Conservation (phyloP, 495 filamentous ascomycete species). For the Antarctomyces pellizariae region DNA sequence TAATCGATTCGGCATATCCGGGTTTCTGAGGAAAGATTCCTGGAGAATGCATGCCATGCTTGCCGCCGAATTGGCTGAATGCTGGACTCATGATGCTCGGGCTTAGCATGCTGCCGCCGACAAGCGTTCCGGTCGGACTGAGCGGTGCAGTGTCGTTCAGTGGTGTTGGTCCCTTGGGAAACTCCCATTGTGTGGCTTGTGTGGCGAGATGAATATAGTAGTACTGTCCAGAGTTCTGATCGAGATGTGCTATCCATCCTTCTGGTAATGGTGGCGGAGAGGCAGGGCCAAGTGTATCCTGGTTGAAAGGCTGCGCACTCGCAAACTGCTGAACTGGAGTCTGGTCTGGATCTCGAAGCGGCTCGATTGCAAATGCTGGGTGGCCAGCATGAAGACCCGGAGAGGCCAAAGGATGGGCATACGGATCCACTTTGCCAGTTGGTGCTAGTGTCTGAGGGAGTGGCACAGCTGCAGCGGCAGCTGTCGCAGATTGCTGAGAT, state of each 20-base stretch:
- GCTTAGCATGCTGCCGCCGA: constrained; percentile 54
- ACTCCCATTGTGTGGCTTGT: constrained; percentile 96
- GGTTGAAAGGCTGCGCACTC: constrained; percentile 14
- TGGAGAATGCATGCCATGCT: constrained; percentile 49
- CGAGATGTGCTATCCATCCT: constrained; percentile 94
- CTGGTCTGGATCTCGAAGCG: no score
- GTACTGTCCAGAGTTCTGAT: constrained; percentile 87
- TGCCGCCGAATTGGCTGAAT: constrained; percentile 38
- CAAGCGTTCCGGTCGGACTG: constrained; percentile 59
- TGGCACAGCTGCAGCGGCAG: constrained; percentile 7
- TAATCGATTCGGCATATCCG: constrained; percentile 48
- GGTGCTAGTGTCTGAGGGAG: constrained; percentile 6
- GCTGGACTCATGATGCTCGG: constrained; percentile 51
- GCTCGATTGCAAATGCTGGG: constrained; percentile 77
- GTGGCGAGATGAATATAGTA: constrained; percentile 96
- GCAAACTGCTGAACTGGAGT: constrained; percentile 15
- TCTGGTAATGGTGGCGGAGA: constrained; percentile 85
- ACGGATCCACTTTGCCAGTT: constrained; percentile 9
- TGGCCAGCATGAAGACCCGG: constrained; percentile 33
- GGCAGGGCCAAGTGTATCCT: constrained; percentile 30
- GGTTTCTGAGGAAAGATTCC: constrained; percentile 49
- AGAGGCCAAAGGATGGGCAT: constrained; percentile 15
- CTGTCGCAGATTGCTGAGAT: not conserved
- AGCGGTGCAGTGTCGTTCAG: constrained; percentile 53
- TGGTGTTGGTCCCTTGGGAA: constrained; percentile 77